Conservation (phyloP, 306 rosid species). For the Alnus glutinosa region DNA sequence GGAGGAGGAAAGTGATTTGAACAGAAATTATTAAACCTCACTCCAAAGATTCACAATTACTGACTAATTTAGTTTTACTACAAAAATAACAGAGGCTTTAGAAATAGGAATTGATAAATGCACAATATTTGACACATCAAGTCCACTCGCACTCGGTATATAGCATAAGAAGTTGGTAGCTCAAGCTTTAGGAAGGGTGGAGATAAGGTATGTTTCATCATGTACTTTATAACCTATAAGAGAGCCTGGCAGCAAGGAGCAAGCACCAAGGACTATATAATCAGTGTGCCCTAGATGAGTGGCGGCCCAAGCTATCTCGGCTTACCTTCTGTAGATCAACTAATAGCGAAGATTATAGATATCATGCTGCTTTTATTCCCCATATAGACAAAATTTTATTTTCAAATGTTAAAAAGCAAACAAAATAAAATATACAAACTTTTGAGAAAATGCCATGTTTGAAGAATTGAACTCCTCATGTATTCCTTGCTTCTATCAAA, state of each 20-base stretch:
- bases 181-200: background rate
- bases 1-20: background rate
- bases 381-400: no score
- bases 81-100: background rate
- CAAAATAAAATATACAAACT: background rate
- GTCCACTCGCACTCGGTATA: background rate
- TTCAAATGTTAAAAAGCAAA: background rate
- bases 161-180: background rate
- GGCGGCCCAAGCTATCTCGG: no score
- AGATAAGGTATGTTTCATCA: background rate
- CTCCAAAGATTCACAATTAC: background rate
- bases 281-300: background rate
- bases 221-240: background rate
- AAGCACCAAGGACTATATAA: background rate
- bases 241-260: background rate
- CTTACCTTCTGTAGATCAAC: no score
- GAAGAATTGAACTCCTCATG: background rate
- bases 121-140: background rate
- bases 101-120: constrained; percentile 3
- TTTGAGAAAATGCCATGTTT: background rate
- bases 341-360: no score
- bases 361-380: no score
- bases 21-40: constrained; percentile 6
- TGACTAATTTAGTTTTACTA: background rate
- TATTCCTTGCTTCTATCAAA: background rate